Evolutionary conservation across 2,329 filamentous ascomycete species (phyloP).

Genomic region (Penicillium italicum): DNA sequence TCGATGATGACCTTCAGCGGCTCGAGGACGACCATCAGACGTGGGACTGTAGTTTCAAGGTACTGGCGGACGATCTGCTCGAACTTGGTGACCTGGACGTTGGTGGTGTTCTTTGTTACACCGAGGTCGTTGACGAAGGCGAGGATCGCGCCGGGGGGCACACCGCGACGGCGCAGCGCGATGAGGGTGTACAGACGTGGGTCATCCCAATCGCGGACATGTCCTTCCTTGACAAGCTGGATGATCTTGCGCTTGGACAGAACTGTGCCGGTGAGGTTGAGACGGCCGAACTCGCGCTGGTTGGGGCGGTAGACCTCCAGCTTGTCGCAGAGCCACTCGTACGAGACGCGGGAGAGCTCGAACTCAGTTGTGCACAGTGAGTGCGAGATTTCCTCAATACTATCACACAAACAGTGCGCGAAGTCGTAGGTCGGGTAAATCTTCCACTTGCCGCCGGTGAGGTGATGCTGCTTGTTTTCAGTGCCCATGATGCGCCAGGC

Average conservation of each 20-base stretch:
- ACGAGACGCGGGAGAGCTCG: constrained; percentile 75
- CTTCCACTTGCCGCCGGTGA: constrained; percentile 78
- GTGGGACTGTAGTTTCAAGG: constrained; percentile 80
- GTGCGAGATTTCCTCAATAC: constrained; percentile 87
- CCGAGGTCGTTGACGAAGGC: constrained; percentile 89
- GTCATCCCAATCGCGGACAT: constrained; percentile 86
- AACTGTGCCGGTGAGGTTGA: constrained; percentile 80
- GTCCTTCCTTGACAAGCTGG: constrained; percentile 71
- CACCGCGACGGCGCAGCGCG: constrained; percentile 74
- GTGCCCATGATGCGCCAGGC: constrained; percentile 80
- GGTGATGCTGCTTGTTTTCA: constrained; percentile 44
- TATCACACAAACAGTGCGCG: constrained; percentile 68
- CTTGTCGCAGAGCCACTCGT: constrained; percentile 83
- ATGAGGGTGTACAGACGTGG: constrained; percentile 86
- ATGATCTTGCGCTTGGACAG: constrained; percentile 82
- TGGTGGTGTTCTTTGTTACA: constrained; percentile 75
- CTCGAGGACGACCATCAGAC: constrained; percentile 84
- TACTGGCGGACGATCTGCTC: constrained; percentile 82
- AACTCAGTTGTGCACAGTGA: constrained; percentile 93
- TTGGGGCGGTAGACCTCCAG: constrained; percentile 85
- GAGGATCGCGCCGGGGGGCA: constrained; percentile 83
- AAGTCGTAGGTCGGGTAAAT: constrained; percentile 91
- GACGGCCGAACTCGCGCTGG: constrained; percentile 81
- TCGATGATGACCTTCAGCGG: constrained; percentile 80
- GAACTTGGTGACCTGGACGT: constrained; percentile 77